A percentile compares a stretch with the other conserved stretches of the same genome.
These are phyloP conservation scores for Cyclaneusma minus DNA, from an alignment of 2,329 filamentous ascomycete species.

Conservation along the genomic window DNA sequence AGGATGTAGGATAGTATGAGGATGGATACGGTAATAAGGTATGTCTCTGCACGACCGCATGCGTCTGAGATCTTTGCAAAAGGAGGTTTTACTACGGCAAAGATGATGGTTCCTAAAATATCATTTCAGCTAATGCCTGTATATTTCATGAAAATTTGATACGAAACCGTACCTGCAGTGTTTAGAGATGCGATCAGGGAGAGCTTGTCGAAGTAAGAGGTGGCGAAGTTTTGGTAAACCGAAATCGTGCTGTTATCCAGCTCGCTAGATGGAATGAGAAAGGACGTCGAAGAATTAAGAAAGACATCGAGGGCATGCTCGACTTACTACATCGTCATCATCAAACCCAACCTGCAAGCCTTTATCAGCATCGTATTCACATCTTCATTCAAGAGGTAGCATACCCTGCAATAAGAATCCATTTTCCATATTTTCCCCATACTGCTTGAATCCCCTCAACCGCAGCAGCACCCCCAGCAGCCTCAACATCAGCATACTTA, in stretches of 20 bases:
- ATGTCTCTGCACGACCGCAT: conserved; percentile 45
- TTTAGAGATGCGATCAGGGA: conserved; percentile 16
- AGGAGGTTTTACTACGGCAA: conserved; percentile 40
- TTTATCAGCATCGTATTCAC: too few relatives aligned
- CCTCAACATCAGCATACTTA: conserved; percentile 1
- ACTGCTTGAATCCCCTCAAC: conserved; percentile 13
- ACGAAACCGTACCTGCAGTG: conserved; percentile 11
- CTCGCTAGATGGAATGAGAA: conserved; percentile 8
- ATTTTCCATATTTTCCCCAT: conserved; percentile 12
- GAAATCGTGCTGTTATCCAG: conserved; percentile 17
- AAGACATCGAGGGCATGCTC: neutral
- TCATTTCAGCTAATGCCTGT: too few relatives aligned
- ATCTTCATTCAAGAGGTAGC: neutral
- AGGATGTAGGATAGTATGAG: conserved; percentile 41
- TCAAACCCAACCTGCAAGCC: conserved; percentile 10
- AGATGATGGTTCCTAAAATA: conserved; percentile 25
- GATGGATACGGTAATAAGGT: conserved; percentile 34
- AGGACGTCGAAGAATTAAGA: neutral
- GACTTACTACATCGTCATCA: conserved; percentile 14
- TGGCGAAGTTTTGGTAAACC: conserved; percentile 19
- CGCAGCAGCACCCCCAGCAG: conserved; percentile 8
- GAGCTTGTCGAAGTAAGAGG: conserved; percentile 17
- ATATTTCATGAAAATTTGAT: neutral
- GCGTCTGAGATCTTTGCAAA: conserved; percentile 47
- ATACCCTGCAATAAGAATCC: conserved; percentile 10